phyloP scores from a whole-genome alignment of 805 yeast genomes.

The Saturnispora diversa region DNA sequence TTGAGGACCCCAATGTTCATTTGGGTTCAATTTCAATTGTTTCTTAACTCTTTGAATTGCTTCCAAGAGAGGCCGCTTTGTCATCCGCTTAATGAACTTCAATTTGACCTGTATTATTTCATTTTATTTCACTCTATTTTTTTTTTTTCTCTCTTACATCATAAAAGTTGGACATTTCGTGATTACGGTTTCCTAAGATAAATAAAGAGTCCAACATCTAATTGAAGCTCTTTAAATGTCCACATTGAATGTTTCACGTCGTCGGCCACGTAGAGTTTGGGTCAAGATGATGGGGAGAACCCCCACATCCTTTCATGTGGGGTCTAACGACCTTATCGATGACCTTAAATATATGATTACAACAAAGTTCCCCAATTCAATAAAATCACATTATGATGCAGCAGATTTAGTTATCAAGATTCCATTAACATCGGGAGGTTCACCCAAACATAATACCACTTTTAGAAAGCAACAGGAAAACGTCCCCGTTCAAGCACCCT shows the following conservation, averaged over 20 bases:
- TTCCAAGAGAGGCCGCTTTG: background rate
- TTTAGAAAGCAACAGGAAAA: background rate
- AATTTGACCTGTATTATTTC: background rate
- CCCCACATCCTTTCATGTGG: conserved; percentile 65
- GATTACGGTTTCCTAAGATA: too few relatives aligned
- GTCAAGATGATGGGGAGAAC: conserved; percentile 40
- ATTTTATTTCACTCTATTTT: too few relatives aligned
- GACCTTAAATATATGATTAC: conserved; percentile 66
- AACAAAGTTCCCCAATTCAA: conserved; percentile 57
- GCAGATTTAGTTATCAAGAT: conserved; percentile 46
- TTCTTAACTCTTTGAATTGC: background rate
- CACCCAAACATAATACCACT: background rate
- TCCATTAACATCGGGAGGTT: background rate
- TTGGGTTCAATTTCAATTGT: background rate
- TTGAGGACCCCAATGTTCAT: background rate
- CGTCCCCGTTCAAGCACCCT: conserved; percentile 2
- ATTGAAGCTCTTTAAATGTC: too few relatives aligned
- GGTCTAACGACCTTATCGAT: conserved; percentile 62
- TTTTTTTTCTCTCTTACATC: too few relatives aligned
- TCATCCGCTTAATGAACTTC: background rate
- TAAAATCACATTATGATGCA: conserved; percentile 57
- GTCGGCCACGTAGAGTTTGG: conserved; percentile 42
- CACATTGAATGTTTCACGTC: conserved; percentile 1
- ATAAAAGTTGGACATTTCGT: too few relatives aligned
- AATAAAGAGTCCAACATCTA: too few relatives aligned